A percentile compares a stretch with the other conserved stretches of the same genome.
Conservation (phyloP, 225 moss, liverwort and hornwort species). For the Straminergon stramineum region DNA sequence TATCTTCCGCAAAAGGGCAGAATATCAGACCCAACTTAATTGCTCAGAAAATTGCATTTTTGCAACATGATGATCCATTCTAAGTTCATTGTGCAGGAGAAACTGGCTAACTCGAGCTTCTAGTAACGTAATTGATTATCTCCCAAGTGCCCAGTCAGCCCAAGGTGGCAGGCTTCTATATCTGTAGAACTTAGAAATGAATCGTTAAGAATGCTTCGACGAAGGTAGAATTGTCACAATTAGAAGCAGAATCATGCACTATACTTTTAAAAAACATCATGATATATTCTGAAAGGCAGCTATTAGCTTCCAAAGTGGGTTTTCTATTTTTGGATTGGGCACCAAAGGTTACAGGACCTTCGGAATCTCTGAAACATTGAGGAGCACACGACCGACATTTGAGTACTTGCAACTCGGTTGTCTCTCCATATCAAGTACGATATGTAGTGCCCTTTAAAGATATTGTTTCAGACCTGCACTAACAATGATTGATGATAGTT, state of each 20-base stretch:
- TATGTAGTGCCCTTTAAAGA: background rate
- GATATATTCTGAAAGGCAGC: background rate
- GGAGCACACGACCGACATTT: background rate
- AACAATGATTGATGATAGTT: background rate
- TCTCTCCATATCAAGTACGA: background rate
- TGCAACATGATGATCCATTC: background rate
- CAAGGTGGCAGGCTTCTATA: background rate
- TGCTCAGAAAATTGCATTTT: background rate
- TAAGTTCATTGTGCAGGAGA: background rate
- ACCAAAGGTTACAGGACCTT: background rate
- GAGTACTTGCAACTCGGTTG: background rate
- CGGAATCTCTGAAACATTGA: background rate
- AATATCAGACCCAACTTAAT: background rate
- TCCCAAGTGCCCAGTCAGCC: background rate
- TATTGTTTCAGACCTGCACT: background rate
- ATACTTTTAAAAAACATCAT: too few species aligned
- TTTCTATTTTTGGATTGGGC: background rate
- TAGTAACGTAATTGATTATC: background rate
- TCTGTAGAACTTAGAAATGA: background rate
- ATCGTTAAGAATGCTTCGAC: background rate
- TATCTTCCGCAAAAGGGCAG: background rate
- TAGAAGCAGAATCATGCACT: background rate
- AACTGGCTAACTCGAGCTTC: background rate
- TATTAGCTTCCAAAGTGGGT: background rate
- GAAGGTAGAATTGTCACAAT: background rate